Evolutionary conservation across 2,329 filamentous ascomycete genomes (phyloP), one percentile per base, ranked within the genome.

Genomic region (Claviceps quebecensis): DNA sequence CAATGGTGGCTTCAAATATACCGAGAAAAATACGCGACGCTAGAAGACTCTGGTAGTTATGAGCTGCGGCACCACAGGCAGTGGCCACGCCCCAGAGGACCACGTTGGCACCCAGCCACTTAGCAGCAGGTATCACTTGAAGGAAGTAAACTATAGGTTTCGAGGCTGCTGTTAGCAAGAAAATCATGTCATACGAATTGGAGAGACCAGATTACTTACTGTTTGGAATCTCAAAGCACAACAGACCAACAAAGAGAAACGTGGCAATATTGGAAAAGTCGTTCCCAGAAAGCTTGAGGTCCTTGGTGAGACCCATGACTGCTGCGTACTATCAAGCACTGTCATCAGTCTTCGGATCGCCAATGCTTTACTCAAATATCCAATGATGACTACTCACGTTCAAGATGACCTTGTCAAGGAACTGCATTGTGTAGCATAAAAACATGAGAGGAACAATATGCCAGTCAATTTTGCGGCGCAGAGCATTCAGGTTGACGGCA

Each of bases 181-280:
- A 34, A 6, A 36, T 8, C 7, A 38, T 48, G 1, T 8, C 7
- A 38, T 48, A 1, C 5, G 29, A 34, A 4, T 34, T 8, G 1
- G 22, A 51, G 9, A 48, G 23, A 7, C 11, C 13, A 14, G 23
- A 14, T 1, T 17, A 61, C 65, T 54, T 58, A 77, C 77, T 76
- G 53, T 80, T 80, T 9, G 78, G 78, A 2, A 82, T 65, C 61
- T 82, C 79, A 34, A 77, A 78, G 53, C 75, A 68, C 1, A 80
- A 64, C 50, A 79, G 75, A 4, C 76, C 80, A 43, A 84, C 78
- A 57, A 80, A 84, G 57, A 84, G 77, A 29, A 77, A 74, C 0
- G 78, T 81, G 2, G 78, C 78, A 17, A 79, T 63, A 63, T 80
- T 80, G 47, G 76, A 77, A 61, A 83, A 84, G 47, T 84, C 72